phyloP scores from a whole-genome alignment of 495 filamentous ascomycete species.

The Lichenothelia convexa region DNA sequence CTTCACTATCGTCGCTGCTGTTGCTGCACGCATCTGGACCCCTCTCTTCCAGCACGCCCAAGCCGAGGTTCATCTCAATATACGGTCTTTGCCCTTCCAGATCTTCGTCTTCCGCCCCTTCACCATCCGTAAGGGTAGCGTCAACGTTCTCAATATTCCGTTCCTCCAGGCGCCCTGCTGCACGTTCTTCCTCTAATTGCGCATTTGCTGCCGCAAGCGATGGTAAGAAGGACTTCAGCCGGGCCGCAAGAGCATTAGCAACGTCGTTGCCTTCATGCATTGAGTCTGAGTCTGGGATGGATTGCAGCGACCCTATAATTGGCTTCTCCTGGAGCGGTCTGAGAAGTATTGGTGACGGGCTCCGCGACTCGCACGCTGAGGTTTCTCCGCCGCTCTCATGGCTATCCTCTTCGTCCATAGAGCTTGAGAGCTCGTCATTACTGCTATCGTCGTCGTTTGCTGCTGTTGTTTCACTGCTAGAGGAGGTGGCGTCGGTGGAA shows the following conservation, averaged over 20 bases:
- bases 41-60: slow-evolving; percentile 13
- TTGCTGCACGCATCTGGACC: slow-evolving; percentile 3
- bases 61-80: slow-evolving; percentile 16
- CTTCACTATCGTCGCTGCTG: slow-evolving; percentile 3
- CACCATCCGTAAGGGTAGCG: not conserved
- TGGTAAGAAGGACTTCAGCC: slow-evolving; percentile 11
- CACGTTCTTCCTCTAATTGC: slow-evolving; percentile 7
- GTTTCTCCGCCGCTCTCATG: slow-evolving; percentile 1
- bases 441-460: slow-evolving; percentile 5
- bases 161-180: slow-evolving; percentile 7
- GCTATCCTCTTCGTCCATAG: not conserved
- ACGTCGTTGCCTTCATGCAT: not conserved
- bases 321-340: slow-evolving; percentile 4
- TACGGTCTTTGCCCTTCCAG: slow-evolving; percentile 9
- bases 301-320: slow-evolving; percentile 4
- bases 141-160: slow-evolving; percentile 3
- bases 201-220: slow-evolving; percentile 12
- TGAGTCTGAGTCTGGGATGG: not conserved
- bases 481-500: slow-evolving; percentile 3
- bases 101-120: slow-evolving; percentile 1
- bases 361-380: not conserved
- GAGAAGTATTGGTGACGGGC: not conserved
- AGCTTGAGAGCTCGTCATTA: slow-evolving; percentile 7
- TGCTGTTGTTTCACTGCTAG: not conserved
- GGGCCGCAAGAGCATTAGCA: not conserved